Conservation (phyloP, 805 yeast genomes). For the Candida maltosa region DNA sequence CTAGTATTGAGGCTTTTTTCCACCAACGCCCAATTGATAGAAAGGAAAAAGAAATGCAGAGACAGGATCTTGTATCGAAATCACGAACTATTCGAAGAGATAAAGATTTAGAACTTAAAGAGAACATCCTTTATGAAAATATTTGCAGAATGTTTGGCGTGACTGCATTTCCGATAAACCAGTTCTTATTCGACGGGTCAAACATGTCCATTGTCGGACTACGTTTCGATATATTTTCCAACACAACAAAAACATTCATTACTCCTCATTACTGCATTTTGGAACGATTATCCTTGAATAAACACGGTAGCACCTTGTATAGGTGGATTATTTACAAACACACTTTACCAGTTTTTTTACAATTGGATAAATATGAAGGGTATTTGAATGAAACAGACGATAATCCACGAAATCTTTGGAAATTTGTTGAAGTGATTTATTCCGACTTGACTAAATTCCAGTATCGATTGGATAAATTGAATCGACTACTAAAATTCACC, state of each 20-base stretch:
- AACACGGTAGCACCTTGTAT: conserved; percentile 3
- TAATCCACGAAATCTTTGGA: conserved; percentile 11
- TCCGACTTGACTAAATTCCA: conserved; percentile 20
- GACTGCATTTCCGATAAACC: conserved; percentile 49
- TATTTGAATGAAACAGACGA: conserved; percentile 7
- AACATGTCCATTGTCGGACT: conserved; percentile 43
- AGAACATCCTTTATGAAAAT: conserved; percentile 43
- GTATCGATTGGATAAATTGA: conserved; percentile 29
- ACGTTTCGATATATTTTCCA: conserved; percentile 44
- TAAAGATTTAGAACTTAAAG: conserved; percentile 14
- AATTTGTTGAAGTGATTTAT: conserved; percentile 22
- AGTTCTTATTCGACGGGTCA: conserved; percentile 22
- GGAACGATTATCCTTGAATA: conserved; percentile 9
- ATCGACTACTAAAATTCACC: conserved; percentile 11
- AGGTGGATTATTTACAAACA: conserved; percentile 33
- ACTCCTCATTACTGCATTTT: conserved; percentile 50
- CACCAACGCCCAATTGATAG: not conserved
- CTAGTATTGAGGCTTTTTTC: conserved; percentile 22
- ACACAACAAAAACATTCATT: conserved; percentile 18
- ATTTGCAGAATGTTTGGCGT: conserved; percentile 46
- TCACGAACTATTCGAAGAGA: not conserved
- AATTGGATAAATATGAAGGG: conserved; percentile 15
- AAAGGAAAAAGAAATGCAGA: not conserved
- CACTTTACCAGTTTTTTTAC: conserved; percentile 33
- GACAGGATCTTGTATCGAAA: not conserved